phyloP scores from a whole-genome alignment of 2,329 filamentous ascomycete genomes.

The Diplodia sapinea region DNA sequence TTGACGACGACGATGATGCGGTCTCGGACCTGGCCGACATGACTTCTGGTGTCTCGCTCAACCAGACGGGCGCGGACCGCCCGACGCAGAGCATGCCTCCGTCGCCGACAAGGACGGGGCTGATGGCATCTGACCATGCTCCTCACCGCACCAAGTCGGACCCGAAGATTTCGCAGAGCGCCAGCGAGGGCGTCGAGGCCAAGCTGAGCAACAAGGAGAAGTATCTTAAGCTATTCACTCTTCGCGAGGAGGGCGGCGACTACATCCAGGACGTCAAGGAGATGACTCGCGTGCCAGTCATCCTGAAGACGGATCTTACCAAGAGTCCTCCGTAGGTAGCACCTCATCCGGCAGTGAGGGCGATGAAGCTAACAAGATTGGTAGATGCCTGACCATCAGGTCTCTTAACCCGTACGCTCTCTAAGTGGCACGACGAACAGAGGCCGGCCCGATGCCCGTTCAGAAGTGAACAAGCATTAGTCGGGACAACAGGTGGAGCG shows the following conservation, averaged over 20 bases:
- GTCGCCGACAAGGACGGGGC: conserved; percentile 79
- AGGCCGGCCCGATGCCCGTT: background rate
- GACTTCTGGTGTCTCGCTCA: conserved; percentile 87
- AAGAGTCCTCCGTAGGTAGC: conserved; percentile 98
- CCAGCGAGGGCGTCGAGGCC: conserved; percentile 73
- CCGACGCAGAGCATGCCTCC: conserved; percentile 95
- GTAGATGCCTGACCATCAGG: conserved; percentile 80
- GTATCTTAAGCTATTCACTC: conserved; percentile 85
- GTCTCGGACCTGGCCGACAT: conserved; percentile 82
- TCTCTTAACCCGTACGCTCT: conserved; percentile 79
- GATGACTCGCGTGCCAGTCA: conserved; percentile 97
- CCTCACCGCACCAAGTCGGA: conserved; percentile 92
- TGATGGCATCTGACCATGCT: conserved; percentile 63
- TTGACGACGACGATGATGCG: conserved; percentile 83
- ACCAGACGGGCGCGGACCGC: conserved; percentile 68
- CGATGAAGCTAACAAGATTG: conserved; percentile 43
- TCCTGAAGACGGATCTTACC: conserved; percentile 94
- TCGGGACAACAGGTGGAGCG: background rate
- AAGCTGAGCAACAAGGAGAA: conserved; percentile 94
- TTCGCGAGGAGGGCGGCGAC: conserved; percentile 90
- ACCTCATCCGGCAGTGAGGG: conserved; percentile 1
- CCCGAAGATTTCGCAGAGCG: conserved; percentile 78
- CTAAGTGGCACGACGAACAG: conserved; percentile 38
- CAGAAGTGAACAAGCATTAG: background rate
- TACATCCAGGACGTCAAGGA: conserved; percentile 98